These are phyloP conservation scores for Thalassiosira gravida DNA, from an alignment of 352 stramenopile species.

Conservation along the genomic window DNA sequence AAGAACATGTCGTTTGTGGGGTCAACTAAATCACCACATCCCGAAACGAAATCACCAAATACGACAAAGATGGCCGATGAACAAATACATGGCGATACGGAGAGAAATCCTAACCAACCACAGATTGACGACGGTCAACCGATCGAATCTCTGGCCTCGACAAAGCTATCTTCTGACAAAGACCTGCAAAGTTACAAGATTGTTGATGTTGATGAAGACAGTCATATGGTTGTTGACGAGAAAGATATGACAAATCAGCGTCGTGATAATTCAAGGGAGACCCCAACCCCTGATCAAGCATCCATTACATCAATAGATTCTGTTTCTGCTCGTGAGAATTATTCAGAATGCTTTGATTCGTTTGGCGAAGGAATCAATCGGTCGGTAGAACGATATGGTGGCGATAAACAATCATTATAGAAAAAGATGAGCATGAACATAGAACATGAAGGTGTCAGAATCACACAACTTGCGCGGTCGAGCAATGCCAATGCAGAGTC, in stretches of 20 bases:
- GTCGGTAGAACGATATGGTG: not conserved
- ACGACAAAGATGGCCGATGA: not conserved
- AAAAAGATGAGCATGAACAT: not conserved
- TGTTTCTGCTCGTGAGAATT: constrained; percentile 15
- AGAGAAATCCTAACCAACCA: not conserved
- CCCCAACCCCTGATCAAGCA: constrained; percentile 2
- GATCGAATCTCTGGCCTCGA: constrained; percentile 1
- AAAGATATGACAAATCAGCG: too few relatives aligned
- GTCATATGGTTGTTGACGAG: too few relatives aligned
- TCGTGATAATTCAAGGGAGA: too few relatives aligned
- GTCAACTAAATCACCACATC: constrained; percentile 4
- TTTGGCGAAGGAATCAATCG: constrained; percentile 28
- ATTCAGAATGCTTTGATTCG: constrained; percentile 22
- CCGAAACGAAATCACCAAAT: constrained; percentile 3
- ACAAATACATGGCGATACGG: not conserved
- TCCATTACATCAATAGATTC: constrained; percentile 6
- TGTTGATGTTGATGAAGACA: too few relatives aligned
- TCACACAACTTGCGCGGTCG: not conserved
- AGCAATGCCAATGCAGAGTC: constrained; percentile 8
- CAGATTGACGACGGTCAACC: not conserved
- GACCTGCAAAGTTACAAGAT: not conserved
- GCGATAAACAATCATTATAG: not conserved
- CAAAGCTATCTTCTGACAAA: not conserved
- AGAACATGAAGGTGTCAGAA: not conserved
- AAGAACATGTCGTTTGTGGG: too few relatives aligned